Percentiles rank a stretch among this genome's conserved stretches.
These are phyloP conservation scores for Erysimum cheiri DNA, from an alignment of 441 rosid genomes.

Conservation along the genomic window DNA sequence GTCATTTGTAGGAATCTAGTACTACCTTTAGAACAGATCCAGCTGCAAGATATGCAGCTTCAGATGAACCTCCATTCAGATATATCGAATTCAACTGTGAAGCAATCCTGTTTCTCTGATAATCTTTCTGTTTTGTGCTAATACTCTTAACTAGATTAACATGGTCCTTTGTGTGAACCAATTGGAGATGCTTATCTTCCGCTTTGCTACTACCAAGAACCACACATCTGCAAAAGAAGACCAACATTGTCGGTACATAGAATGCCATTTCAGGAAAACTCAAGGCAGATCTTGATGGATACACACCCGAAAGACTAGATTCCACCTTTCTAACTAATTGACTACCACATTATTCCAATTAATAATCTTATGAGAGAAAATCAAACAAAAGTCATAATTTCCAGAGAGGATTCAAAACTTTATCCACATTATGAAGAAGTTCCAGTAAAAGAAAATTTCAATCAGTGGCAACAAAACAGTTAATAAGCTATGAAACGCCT, in stretches of 20 bases:
- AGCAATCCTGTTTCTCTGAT: conserved; percentile 59
- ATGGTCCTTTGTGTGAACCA: conserved; percentile 74
- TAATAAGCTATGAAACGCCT: neutral
- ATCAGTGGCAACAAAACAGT: neutral
- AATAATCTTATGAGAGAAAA: neutral
- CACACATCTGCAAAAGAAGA: conserved; percentile 63
- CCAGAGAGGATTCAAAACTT: neutral
- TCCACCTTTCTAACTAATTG: conserved; percentile 4
- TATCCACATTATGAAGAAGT: neutral
- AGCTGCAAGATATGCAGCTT: conserved; percentile 87
- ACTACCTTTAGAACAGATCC: conserved; percentile 86
- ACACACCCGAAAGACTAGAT: neutral
- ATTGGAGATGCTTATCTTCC: conserved; percentile 59
- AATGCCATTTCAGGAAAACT: neutral
- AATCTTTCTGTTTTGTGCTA: conserved; percentile 66
- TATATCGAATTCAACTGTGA: conserved; percentile 73
- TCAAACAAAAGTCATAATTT: neutral
- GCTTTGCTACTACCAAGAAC: conserved; percentile 70
- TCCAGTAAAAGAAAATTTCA: neutral
- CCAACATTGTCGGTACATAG: neutral
- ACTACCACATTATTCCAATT: conserved; percentile 4
- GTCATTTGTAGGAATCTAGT: neutral
- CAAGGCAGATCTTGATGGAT: conserved; percentile 1
- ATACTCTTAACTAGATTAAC: conserved; percentile 66
- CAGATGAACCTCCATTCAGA: conserved; percentile 84